A percentile compares a stretch with the other conserved stretches of the same genome.
These are phyloP conservation scores for Aplosporella prunicola DNA, from an alignment of 2,329 filamentous ascomycete genomes.

Conservation along the genomic window DNA sequence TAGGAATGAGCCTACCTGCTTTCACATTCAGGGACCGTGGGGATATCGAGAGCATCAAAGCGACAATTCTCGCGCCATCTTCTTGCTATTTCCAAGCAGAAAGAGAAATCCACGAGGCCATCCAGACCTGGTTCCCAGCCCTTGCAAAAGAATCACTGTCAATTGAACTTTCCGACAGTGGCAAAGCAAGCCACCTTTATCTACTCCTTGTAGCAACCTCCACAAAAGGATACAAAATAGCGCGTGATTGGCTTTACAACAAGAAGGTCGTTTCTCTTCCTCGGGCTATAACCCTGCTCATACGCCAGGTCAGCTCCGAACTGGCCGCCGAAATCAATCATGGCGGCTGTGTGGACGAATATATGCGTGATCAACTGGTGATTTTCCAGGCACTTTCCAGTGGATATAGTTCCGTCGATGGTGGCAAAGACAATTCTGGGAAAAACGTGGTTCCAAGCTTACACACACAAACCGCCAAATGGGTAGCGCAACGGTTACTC, in stretches of 20 bases:
- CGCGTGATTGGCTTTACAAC: conserved; percentile 40
- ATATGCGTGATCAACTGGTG: conserved; percentile 50
- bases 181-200: conserved; percentile 39
- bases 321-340: conserved; percentile 38
- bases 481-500: conserved; percentile 32
- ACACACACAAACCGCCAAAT: conserved; percentile 38
- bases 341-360: conserved; percentile 43
- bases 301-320: conserved; percentile 35
- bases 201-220: conserved; percentile 47
- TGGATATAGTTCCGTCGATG: conserved; percentile 29
- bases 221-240: conserved; percentile 39
- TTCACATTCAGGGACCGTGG: conserved; percentile 28
- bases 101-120: conserved; percentile 18
- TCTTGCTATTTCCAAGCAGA: conserved; percentile 22
- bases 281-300: conserved; percentile 26
- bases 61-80: conserved; percentile 30
- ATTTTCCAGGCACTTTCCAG: conserved; percentile 49
- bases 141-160: background rate
- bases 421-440: conserved; percentile 16
- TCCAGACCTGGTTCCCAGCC: conserved; percentile 14
- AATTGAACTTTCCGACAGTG: conserved; percentile 31
- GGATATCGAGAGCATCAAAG: conserved; percentile 20
- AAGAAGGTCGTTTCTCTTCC: conserved; percentile 14
- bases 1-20: conserved; percentile 19
- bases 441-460: conserved; percentile 29